Evolutionary conservation across 495 filamentous ascomycete genomes (phyloP).

Genomic region (Tuber calosporum): DNA sequence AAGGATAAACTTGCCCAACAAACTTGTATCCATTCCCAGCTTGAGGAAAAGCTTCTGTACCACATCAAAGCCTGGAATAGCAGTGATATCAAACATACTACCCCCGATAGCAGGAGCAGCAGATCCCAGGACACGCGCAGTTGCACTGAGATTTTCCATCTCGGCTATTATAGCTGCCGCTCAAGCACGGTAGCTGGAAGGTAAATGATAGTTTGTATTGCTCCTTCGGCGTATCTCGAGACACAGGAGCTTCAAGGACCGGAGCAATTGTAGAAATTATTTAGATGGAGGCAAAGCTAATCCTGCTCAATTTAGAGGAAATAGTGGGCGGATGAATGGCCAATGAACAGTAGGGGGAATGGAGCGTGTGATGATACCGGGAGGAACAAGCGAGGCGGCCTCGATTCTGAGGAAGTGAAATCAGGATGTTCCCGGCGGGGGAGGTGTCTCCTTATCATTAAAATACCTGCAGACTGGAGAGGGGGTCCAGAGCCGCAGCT

Average conservation of each 20-base stretch:
- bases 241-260: neutral
- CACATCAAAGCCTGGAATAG: constrained; percentile 39
- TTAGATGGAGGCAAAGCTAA: neutral
- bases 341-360: neutral
- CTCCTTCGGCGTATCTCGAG: neutral
- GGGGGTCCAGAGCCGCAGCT: neutral
- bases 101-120: constrained; percentile 22
- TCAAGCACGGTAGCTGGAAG: neutral
- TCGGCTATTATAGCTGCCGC: neutral
- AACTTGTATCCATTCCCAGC: constrained; percentile 37
- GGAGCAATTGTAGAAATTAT: neutral
- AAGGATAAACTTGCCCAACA: constrained; percentile 33
- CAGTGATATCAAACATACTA: constrained; percentile 38
- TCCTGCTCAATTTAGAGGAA: neutral
- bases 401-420: neutral
- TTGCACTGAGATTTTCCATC: constrained; percentile 41
- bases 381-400: neutral
- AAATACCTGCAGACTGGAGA: neutral
- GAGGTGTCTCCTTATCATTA: constrained; percentile 2
- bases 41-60: constrained; percentile 38
- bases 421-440: neutral
- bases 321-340: neutral
- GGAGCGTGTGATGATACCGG: neutral
- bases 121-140: constrained; percentile 23
- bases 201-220: neutral